Conservation (phyloP, 768 basidiomycete species). For the Mycena vitilis region DNA sequence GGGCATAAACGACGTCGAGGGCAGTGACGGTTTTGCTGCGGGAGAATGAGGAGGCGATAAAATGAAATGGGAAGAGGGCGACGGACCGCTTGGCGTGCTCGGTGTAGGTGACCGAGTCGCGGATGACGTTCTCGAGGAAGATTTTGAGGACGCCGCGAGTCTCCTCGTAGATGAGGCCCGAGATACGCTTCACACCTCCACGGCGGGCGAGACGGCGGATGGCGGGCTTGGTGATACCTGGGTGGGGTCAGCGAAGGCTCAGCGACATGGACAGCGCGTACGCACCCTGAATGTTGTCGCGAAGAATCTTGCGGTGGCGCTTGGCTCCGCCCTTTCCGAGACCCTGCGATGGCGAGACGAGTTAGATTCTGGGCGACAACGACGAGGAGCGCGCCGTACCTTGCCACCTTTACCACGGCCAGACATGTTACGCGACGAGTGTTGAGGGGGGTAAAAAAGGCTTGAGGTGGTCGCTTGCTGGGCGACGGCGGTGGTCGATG, state of each 20-base stretch:
- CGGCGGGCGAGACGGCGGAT: slow-evolving; percentile 95
- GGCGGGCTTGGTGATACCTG: slow-evolving; percentile 90
- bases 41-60: background rate
- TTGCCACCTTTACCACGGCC: slow-evolving; percentile 97
- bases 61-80: background rate
- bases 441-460: background rate
- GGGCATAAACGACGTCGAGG: slow-evolving; percentile 82
- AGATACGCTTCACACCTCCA: slow-evolving; percentile 97
- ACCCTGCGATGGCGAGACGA: slow-evolving; percentile 53
- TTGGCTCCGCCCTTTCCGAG: slow-evolving; percentile 89
- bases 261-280: background rate
- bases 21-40: slow-evolving; percentile 80
- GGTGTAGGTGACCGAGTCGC: slow-evolving; percentile 97
- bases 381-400: slow-evolving; percentile 47
- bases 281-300: slow-evolving; percentile 73
- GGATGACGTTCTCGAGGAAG: slow-evolving; percentile 91
- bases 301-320: slow-evolving; percentile 87
- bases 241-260: background rate
- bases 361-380: background rate
- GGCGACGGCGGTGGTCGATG: slow-evolving; percentile 41
- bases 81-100: slow-evolving; percentile 92
- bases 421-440: slow-evolving; percentile 69
- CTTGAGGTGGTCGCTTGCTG: background rate
- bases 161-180: slow-evolving; percentile 52
- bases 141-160: slow-evolving; percentile 94